phyloP scores from a whole-genome alignment of 1,139 yeast genomes.

The Taiozyma sp. region DNA sequence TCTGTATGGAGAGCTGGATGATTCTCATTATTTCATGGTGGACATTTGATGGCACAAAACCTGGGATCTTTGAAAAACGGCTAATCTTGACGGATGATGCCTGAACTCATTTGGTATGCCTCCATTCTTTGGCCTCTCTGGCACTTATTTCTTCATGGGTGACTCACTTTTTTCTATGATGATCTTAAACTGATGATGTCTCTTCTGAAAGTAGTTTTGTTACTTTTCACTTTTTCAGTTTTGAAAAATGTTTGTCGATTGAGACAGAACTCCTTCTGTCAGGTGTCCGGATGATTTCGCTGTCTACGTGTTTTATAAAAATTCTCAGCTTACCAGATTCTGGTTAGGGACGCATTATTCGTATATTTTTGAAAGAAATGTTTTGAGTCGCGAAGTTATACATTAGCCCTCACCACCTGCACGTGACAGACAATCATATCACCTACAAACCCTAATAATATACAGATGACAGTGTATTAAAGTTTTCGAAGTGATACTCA shows the following conservation, averaged over 20 bases:
- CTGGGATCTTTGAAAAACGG: neutral
- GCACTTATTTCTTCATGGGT: neutral
- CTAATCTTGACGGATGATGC: neutral
- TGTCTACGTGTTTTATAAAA: neutral
- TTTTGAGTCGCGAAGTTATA: neutral
- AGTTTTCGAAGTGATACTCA: neutral
- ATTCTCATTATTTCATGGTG: neutral
- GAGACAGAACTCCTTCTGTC: neutral
- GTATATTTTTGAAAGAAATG: neutral
- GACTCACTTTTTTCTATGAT: slow-evolving; percentile 17
- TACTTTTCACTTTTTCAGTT: slow-evolving; percentile 7
- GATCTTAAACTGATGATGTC: slow-evolving; percentile 14
- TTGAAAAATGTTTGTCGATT: slow-evolving; percentile 14
- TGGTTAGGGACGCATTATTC: neutral
- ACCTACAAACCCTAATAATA: neutral
- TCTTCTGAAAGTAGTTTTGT: slow-evolving; percentile 11
- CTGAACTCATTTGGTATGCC: neutral
- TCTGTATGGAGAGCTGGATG: neutral
- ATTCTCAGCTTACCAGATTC: neutral
- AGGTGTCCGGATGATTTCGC: slow-evolving; percentile 8
- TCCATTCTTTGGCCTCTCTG: neutral
- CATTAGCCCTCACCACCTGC: neutral
- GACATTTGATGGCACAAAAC: too few relatives aligned
- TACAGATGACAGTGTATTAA: neutral
- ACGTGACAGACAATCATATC: neutral